Percentiles rank a stretch among this genome's conserved stretches.
phyloP scores from a whole-genome alignment of 768 basidiomycete genomes.

The Naganishia vishniacii region DNA sequence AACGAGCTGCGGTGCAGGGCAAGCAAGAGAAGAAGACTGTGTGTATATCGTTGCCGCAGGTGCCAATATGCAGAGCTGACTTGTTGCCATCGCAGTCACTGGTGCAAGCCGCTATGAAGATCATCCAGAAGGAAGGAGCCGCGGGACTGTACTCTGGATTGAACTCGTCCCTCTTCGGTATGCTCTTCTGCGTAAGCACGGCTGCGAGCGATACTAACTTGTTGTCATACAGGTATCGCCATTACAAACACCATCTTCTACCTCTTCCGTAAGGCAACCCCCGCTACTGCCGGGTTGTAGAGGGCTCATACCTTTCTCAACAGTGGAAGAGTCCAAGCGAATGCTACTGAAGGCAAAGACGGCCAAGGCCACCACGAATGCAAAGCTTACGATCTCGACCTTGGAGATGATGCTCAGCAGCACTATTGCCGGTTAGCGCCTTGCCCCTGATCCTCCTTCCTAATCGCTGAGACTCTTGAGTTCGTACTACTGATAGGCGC shows the following conservation, averaged over 20 bases:
- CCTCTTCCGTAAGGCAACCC: slow-evolving; percentile 43
- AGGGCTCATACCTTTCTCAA: neutral
- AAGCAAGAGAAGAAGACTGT: slow-evolving; percentile 74
- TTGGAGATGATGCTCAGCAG: slow-evolving; percentile 85
- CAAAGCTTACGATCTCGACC: slow-evolving; percentile 59
- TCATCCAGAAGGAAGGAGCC: slow-evolving; percentile 76
- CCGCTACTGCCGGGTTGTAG: too few species aligned
- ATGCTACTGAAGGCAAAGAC: slow-evolving; percentile 37
- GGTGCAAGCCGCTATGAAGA: slow-evolving; percentile 55
- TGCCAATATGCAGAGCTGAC: neutral
- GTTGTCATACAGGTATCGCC: slow-evolving; percentile 60
- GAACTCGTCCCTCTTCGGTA: slow-evolving; percentile 63
- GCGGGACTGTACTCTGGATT: slow-evolving; percentile 81
- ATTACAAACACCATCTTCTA: slow-evolving; percentile 92
- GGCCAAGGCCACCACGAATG: slow-evolving; percentile 18
- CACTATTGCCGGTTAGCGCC: slow-evolving; percentile 68
- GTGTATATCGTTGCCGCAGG: slow-evolving; percentile 24
- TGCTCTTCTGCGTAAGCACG: neutral
- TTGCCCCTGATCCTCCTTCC: neutral
- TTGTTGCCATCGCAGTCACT: neutral
- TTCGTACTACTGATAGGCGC: slow-evolving; percentile 56
- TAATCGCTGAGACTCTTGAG: neutral
- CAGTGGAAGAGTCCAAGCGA: slow-evolving; percentile 49
- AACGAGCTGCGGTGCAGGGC: slow-evolving; percentile 83
- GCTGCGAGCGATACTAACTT: neutral